phyloP scores from a whole-genome alignment of 225 moss, liverwort and hornwort genomes.

The Sphagnum tenellum region DNA sequence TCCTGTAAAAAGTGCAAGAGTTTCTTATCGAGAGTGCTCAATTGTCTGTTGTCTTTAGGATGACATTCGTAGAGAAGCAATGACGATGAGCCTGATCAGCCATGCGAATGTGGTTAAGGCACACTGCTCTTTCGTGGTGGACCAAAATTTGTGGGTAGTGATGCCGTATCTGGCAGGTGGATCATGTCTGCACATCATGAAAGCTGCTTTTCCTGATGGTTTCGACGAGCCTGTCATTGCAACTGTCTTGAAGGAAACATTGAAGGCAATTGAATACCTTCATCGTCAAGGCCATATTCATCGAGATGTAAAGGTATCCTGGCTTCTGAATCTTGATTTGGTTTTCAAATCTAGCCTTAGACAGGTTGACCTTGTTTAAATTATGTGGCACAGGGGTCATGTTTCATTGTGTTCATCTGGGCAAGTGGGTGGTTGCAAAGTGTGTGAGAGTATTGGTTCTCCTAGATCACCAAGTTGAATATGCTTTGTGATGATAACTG shows the following conservation, averaged over 20 bases:
- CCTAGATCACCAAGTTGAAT: no score
- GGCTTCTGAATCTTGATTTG: no score
- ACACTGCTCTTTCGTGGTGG: slow-evolving; percentile 79
- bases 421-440: no score
- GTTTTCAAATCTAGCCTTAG: no score
- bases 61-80: slow-evolving; percentile 82
- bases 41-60: slow-evolving; percentile 31
- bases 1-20: no score
- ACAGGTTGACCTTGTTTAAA: no score
- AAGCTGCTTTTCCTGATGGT: slow-evolving; percentile 61
- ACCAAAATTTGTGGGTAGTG: slow-evolving; percentile 76
- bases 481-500: no score
- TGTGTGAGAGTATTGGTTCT: no score
- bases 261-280: slow-evolving; percentile 90
- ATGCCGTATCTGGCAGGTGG: slow-evolving; percentile 94
- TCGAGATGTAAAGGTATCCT: slow-evolving; percentile 74
- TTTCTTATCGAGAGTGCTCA: not conserved
- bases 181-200: slow-evolving; percentile 95
- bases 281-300: slow-evolving; percentile 94
- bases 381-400: no score
- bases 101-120: slow-evolving; percentile 92
- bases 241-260: slow-evolving; percentile 67
- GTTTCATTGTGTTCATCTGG: no score
- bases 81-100: slow-evolving; percentile 83
- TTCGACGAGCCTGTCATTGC: slow-evolving; percentile 89